Percentiles rank a stretch among this genome's conserved stretches.
Conservation (phyloP, 2,329 filamentous ascomycete genomes). For the Botrytis medusae region DNA sequence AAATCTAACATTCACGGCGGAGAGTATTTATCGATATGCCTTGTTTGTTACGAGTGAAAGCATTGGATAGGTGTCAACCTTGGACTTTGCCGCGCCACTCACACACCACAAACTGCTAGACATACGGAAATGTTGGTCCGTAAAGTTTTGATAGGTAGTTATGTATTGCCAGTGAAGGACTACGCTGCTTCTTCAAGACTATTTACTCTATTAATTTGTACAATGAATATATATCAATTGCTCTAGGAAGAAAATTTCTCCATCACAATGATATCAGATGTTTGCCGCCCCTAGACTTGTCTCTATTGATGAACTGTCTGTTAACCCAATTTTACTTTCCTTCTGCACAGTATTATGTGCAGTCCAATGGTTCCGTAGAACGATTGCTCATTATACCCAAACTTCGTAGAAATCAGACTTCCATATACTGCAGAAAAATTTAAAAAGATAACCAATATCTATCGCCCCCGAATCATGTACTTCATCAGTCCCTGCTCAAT, state of each 20-base stretch:
- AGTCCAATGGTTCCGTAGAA: neutral
- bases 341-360: neutral
- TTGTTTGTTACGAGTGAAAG: neutral
- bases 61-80: neutral
- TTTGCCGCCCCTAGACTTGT: neutral
- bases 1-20: neutral
- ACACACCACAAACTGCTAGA: neutral
- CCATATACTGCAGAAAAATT: neutral
- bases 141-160: neutral
- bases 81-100: neutral
- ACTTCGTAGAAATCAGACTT: neutral
- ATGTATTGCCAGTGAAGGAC: neutral
- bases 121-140: neutral
- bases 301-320: slow-evolving; percentile 2
- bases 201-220: neutral
- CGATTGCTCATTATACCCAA: neutral
- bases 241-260: neutral
- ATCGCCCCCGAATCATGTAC: too few relatives aligned
- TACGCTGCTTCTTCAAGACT: neutral
- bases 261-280: neutral
- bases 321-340: neutral
- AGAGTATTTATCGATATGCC: neutral
- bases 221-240: slow-evolving; percentile 4
- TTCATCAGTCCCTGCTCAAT: neutral
- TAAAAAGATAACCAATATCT: neutral